Conservation (phyloP, 129 eudicot genomes). For the Escallonia herrerae region DNA sequence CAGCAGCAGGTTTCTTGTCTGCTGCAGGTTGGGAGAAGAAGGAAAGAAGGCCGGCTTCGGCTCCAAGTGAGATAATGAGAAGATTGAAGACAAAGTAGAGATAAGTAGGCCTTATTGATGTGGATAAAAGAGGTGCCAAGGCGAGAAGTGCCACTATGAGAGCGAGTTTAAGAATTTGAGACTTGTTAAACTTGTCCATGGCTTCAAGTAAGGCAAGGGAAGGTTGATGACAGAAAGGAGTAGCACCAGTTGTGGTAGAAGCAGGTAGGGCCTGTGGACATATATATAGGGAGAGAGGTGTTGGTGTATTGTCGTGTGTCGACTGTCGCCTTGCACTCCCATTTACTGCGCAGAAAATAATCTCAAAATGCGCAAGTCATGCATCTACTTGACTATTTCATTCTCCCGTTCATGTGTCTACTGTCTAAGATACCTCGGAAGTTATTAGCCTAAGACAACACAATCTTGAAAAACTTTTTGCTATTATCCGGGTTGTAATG, state of each 20-base stretch:
- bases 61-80: constrained; percentile 31
- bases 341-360: not conserved
- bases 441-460: not conserved
- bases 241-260: not conserved
- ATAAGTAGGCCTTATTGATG: constrained; percentile 26
- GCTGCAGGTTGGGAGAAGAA: constrained; percentile 13
- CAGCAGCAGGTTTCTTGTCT: not conserved
- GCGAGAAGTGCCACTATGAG: constrained; percentile 19
- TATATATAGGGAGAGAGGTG: constrained; percentile 1
- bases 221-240: not conserved
- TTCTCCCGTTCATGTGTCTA: not conserved
- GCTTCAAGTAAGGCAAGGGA: not conserved
- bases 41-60: constrained; percentile 42
- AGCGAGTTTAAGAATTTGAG: constrained; percentile 28
- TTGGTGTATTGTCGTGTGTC: not conserved
- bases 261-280: not conserved
- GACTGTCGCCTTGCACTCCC: not conserved
- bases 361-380: not conserved
- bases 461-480: not conserved
- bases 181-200: constrained; percentile 20
- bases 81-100: constrained; percentile 32
- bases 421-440: not conserved
- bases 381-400: too few species aligned
- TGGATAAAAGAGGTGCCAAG: constrained; percentile 29
- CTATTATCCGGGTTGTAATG: too few species aligned